phyloP scores from a whole-genome alignment of 176 grass and related monocot species.

The Coix lacrymajobi region DNA sequence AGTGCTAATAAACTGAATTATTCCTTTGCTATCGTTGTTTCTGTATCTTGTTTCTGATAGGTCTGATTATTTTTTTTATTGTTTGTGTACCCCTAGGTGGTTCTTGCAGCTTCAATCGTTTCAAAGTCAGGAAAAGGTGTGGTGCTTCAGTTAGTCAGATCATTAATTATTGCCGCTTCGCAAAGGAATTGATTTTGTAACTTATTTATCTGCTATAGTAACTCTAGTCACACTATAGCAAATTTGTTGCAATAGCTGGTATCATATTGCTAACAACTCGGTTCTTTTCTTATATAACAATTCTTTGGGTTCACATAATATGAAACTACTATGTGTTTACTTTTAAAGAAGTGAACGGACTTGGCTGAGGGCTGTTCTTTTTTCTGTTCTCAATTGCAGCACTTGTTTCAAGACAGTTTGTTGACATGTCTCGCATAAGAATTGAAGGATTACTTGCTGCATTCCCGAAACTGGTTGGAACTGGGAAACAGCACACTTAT shows the following conservation, averaged over 20 bases:
- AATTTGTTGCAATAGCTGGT: not conserved
- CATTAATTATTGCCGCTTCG: not conserved
- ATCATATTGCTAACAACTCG: not conserved
- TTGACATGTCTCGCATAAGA: constrained; percentile 83
- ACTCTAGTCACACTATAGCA: not conserved
- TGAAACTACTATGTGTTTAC: not conserved
- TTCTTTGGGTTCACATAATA: not conserved
- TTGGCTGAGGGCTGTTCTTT: not conserved
- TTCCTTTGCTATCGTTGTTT: not conserved
- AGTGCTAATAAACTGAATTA: not conserved
- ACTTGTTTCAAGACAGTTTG: constrained; percentile 80
- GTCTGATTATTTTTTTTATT: not conserved
- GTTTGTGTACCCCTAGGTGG: constrained; percentile 44
- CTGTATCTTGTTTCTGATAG: not conserved
- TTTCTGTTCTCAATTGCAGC: constrained; percentile 36
- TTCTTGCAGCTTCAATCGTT: constrained; percentile 74
- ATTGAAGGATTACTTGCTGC: constrained; percentile 85
- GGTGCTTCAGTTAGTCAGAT: constrained; percentile 1
- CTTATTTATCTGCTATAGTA: not conserved
- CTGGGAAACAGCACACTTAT: constrained; percentile 84
- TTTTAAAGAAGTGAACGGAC: not conserved
- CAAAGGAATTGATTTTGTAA: not conserved
- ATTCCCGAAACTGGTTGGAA: constrained; percentile 81
- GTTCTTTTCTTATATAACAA: not conserved
- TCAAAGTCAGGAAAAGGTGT: constrained; percentile 83